Base-by-base conservation (phyloP, 2,329 filamentous ascomycete genomes). In the Aspergillus sp. region DNA sequence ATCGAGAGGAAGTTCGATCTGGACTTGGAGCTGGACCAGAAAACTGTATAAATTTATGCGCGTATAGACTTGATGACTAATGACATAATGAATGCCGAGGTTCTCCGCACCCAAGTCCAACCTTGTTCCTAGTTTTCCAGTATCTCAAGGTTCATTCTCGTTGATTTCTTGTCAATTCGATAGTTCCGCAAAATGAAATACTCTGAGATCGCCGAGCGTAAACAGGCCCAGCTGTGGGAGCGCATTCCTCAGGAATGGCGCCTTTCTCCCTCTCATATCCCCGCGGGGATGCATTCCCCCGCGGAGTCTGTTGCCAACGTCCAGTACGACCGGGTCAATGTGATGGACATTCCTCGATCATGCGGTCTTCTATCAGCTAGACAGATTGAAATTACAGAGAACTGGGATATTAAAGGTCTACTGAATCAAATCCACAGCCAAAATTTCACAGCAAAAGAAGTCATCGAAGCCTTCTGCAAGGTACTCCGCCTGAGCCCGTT, bases 371-470 rank as follows among this genome's bases (percentile, higher is more conserved):
- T 87, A 23, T 79, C 68, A 2, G n/a, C 69, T 0, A 66, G 75
- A 5, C 84, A 87, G 60, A 66, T 86, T 19, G 68, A 73, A 0
- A 84, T 87, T 49, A 87, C 84, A 0, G 83, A 86, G 61, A 65
- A 75, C 0, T 81, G 80, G 60, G 79, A 84, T 67, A 69, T 78
- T 1, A 65, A 70, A 2, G 70, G 68, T 1, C 65, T 81, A 5
- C 61, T 79, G 6, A 52, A 55, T 2, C 70, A 72, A 12, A 73
- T 81, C 12, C 59, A 66, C 1, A 55, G 60, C 1, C 69, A 73
- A 2, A 67, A 65, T 17, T 64, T 78, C 46, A 76, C 69, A 8
- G 72, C 76, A 0, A 68, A 75, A 0, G 77, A 82, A 15, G 82
- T 86, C 1, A 73, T 77, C 1, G 73, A 69, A 14, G 84, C 83